These are phyloP conservation scores for Paramecium pentaurelia DNA, from an alignment of 73 alveolate species.

Conservation along the genomic window DNA sequence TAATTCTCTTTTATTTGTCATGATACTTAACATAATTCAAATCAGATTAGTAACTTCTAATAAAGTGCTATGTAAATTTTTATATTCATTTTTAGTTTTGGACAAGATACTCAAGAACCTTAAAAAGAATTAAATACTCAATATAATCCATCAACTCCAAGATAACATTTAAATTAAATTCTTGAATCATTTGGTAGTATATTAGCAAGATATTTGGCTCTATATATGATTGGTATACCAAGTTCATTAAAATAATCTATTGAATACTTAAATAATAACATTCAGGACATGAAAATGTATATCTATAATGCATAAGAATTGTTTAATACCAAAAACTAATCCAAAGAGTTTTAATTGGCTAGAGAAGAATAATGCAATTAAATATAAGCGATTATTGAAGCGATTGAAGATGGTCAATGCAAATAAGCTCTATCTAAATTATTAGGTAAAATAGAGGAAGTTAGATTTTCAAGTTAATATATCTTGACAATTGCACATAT, in stretches of 20 bases:
- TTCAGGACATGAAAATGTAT: background rate
- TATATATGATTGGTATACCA: background rate
- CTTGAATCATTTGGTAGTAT: background rate
- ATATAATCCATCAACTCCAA: background rate
- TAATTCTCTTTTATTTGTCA: background rate
- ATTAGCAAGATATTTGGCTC: background rate
- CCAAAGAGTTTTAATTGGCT: background rate
- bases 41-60: background rate
- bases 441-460: background rate
- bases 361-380: background rate
- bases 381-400: background rate
- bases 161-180: background rate
- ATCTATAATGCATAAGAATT: background rate
- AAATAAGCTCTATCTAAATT: background rate
- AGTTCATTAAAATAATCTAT: background rate
- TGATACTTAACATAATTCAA: background rate
- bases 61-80: background rate
- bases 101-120: background rate
- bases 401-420: background rate
- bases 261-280: background rate
- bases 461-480: background rate
- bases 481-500: background rate
- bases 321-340: background rate
- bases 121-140: background rate
- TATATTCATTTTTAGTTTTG: background rate